phyloP scores from a whole-genome alignment of 768 basidiomycete species.

The Gymnopilus junonius region DNA sequence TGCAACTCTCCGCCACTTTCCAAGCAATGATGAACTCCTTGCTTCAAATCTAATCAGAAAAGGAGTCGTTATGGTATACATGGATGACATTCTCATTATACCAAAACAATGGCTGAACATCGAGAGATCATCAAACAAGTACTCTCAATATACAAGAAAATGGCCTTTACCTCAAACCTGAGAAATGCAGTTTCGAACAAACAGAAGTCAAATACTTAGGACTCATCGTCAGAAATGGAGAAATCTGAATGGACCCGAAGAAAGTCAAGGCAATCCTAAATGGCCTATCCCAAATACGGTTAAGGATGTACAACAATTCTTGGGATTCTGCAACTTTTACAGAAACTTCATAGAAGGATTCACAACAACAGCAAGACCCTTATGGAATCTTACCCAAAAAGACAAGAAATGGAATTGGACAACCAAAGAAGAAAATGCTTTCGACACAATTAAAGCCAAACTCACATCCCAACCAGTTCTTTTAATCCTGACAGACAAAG shows the following conservation, averaged over 20 bases:
- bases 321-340: constrained; percentile 46
- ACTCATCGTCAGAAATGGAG: constrained; percentile 18
- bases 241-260: constrained; percentile 33
- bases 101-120: constrained; percentile 24
- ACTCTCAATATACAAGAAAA: constrained; percentile 27
- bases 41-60: constrained; percentile 35
- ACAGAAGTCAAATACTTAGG: constrained; percentile 39
- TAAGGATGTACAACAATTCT: constrained; percentile 41
- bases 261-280: constrained; percentile 34
- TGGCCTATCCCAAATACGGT: constrained; percentile 34
- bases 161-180: constrained; percentile 38
- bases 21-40: constrained; percentile 36
- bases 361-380: constrained; percentile 26
- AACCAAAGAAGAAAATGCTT: constrained; percentile 21
- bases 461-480: constrained; percentile 32
- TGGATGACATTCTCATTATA: constrained; percentile 35
- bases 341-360: constrained; percentile 35
- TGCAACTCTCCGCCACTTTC: constrained; percentile 41
- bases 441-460: constrained; percentile 26
- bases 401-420: constrained; percentile 24
- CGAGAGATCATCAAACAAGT: constrained; percentile 13
- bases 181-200: constrained; percentile 42
- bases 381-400: constrained; percentile 24
- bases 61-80: constrained; percentile 41
- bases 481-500: neutral